phyloP scores from a whole-genome alignment of 768 basidiomycete species.

The Epithele typhae region DNA sequence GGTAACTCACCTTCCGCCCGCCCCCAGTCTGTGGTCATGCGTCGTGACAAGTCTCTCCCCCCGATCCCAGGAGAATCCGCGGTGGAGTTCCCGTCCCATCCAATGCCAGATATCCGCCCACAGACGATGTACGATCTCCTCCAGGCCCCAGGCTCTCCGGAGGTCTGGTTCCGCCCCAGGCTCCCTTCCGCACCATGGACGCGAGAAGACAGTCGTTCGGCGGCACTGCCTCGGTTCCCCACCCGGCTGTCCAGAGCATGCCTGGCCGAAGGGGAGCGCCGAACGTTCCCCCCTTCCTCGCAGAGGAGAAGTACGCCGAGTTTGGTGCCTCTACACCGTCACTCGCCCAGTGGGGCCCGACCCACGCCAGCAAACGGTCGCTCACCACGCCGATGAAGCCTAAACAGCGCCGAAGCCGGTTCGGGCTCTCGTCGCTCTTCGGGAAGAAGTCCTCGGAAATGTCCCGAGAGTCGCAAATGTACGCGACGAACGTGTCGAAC shows the following conservation, averaged over 20 bases:
- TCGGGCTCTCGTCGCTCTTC: slow-evolving; percentile 64
- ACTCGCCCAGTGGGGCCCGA: slow-evolving; percentile 31
- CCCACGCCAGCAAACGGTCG: slow-evolving; percentile 10
- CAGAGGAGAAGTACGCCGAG: slow-evolving; percentile 52
- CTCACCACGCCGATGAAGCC: slow-evolving; percentile 16
- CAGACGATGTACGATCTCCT: slow-evolving; percentile 64
- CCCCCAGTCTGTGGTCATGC: slow-evolving; percentile 24
- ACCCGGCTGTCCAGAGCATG: slow-evolving; percentile 46
- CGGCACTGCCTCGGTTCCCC: slow-evolving; percentile 57
- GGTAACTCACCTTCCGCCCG: slow-evolving; percentile 11
- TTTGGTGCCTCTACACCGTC: slow-evolving; percentile 68
- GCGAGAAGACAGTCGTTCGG: slow-evolving; percentile 72
- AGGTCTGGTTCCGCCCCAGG: slow-evolving; percentile 57
- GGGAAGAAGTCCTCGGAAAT: slow-evolving; percentile 41
- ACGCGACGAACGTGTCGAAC: slow-evolving; percentile 1
- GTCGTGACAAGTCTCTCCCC: slow-evolving; percentile 72
- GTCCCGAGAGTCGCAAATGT: slow-evolving; percentile 1
- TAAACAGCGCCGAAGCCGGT: slow-evolving; percentile 68
- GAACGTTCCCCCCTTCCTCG: slow-evolving; percentile 22
- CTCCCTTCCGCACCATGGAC: slow-evolving; percentile 57
- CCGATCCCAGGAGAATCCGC: slow-evolving; percentile 57
- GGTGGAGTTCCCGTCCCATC: slow-evolving; percentile 23
- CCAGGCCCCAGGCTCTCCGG: slow-evolving; percentile 24
- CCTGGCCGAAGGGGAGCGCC: slow-evolving; percentile 27
- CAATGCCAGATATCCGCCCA: slow-evolving; percentile 44